Conservation (phyloP, 345 rosid genomes). For the Pugionium dolabratum region DNA sequence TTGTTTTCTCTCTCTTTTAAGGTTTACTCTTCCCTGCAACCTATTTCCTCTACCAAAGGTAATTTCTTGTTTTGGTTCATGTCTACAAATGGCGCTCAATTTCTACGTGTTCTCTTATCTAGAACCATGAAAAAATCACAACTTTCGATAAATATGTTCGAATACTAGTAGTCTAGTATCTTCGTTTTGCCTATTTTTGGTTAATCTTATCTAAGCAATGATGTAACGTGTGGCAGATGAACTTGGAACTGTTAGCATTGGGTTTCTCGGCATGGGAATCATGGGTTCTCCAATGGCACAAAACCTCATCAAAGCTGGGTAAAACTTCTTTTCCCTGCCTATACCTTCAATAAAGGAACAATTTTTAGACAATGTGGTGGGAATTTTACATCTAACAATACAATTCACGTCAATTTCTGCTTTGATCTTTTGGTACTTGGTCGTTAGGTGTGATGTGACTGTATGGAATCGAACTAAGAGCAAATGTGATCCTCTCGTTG, state of each 20-base stretch:
- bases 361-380: not conserved
- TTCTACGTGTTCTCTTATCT: not conserved
- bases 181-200: not conserved
- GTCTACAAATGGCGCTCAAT: slow-evolving; percentile 12
- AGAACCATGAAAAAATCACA: not conserved
- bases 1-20: slow-evolving; percentile 36
- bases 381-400: not conserved
- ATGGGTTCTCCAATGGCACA: slow-evolving; percentile 96
- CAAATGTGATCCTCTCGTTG: slow-evolving; percentile 85
- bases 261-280: slow-evolving; percentile 93
- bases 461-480: slow-evolving; percentile 93
- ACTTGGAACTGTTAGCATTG: slow-evolving; percentile 49
- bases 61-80: slow-evolving; percentile 16
- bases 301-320: slow-evolving; percentile 94
- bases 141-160: slow-evolving; percentile 18
- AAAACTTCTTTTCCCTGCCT: slow-evolving; percentile 21
- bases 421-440: not conserved
- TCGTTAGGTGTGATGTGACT: slow-evolving; percentile 73
- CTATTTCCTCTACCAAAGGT: slow-evolving; percentile 49
- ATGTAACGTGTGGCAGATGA: slow-evolving; percentile 28
- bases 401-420: slow-evolving; percentile 5
- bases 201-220: slow-evolving; percentile 12
- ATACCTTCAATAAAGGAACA: slow-evolving; percentile 6
- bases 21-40: slow-evolving; percentile 56
- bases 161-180: not conserved